Base-by-base conservation (phyloP, 225 moss, liverwort and hornwort species). In the Rhytidiadelphus loreus region DNA sequence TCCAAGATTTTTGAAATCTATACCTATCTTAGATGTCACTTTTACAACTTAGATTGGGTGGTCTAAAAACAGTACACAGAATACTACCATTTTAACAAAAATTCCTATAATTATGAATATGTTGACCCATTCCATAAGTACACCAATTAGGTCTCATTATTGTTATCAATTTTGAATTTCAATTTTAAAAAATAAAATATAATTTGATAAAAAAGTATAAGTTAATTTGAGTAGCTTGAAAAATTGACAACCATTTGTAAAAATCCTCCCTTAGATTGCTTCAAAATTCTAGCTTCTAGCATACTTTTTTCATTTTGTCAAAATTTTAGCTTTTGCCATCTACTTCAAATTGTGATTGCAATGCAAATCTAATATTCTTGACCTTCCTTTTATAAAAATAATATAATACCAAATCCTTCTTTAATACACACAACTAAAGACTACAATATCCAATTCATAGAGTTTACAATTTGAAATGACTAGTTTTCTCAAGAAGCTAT, bases 261-360 rank as follows among this genome's bases (percentile, higher is more conserved):
- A n/a, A n/a, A 68, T 6, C 12, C 6, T 65, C 12, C n/a, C 3
- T 68, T 2, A 1, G 0, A 22, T 22, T n/a, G 6, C 22, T n/a
- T 68, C n/a, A n/a, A 68, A 68, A 68, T 22, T n/a, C 7, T n/a
- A 68, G 6, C 22, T 68, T 68, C 12, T n/a, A 12, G 6, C 12
- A 12, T 68, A 68, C 1, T 37, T 37, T 37, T 37, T 21, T 7
- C 7, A 68, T 68, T 8, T 64, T 64, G 33, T 9, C 12, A n/a
- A n/a, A n/a, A 7, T n/a, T n/a, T 2, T 68, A 68, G 12, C 20
- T 66, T 35, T 37, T 66, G 20, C 7, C 39, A 39, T 39, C 25
- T 70, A 25, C 14, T 70, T 41, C 25, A 69, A 70, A 70, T 70
- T 70, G 23, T 3, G 4, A 41, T 41, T 41, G 8, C 41, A 14